Percentiles rank a stretch among this genome's conserved stretches.
Conservation (phyloP, 768 basidiomycete species). For the Symmetrospora coprosmae region DNA sequence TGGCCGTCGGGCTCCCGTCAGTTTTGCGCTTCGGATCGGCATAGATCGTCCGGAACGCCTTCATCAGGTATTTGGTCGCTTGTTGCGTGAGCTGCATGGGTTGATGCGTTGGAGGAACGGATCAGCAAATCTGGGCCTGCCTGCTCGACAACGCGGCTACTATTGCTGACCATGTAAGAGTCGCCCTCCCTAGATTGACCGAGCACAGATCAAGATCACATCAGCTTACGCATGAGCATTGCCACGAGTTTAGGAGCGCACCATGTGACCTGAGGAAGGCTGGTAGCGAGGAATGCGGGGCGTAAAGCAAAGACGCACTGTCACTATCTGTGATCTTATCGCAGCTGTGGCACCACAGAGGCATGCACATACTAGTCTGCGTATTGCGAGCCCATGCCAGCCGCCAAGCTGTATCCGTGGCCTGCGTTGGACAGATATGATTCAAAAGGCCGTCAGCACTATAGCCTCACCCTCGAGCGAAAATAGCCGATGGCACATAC, state of each 20-base stretch:
- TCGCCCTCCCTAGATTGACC: slow-evolving; percentile 26
- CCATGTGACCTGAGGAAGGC: slow-evolving; percentile 32
- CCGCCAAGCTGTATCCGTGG: slow-evolving; percentile 32
- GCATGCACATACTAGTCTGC: too few species aligned
- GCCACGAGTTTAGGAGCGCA: background rate
- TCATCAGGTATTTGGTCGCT: slow-evolving; percentile 29
- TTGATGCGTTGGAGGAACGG: too few species aligned
- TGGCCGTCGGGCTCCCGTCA: slow-evolving; percentile 25
- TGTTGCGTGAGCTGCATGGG: slow-evolving; percentile 33
- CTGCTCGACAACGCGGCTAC: background rate
- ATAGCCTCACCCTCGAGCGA: too few species aligned
- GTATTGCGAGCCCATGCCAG: slow-evolving; percentile 30
- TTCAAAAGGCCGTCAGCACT: too few species aligned
- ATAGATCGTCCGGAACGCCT: slow-evolving; percentile 22
- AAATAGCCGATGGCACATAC: too few species aligned
- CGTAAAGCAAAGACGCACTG: background rate
- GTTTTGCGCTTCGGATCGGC: background rate
- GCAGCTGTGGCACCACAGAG: too few species aligned
- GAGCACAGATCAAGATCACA: background rate
- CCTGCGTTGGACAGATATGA: too few species aligned
- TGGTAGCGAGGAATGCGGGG: background rate
- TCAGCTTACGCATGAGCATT: background rate
- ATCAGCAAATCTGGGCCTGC: background rate
- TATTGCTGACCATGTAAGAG: slow-evolving; percentile 20
- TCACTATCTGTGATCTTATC: too few species aligned